Conservation (phyloP, 108 stramenopile genomes). For the Stephanodiscus minutulus region DNA sequence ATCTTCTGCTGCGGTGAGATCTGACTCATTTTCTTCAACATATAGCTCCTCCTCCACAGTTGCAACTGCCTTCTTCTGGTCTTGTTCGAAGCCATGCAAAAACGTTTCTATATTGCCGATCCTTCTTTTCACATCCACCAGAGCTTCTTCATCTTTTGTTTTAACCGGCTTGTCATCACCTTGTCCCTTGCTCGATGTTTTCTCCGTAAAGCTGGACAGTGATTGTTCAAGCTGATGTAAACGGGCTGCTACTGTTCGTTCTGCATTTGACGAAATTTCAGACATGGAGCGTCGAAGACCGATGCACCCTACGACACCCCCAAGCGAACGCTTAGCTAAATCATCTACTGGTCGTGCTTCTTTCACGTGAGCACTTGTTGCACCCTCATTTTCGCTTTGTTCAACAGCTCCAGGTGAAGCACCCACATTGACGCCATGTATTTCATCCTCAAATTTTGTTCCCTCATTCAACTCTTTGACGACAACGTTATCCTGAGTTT, state of each 20-base stretch:
- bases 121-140: slow-evolving; percentile 1
- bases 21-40: neutral
- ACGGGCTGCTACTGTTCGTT: slow-evolving; percentile 19
- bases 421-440: neutral
- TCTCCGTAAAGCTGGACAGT: neutral
- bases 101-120: slow-evolving; percentile 16
- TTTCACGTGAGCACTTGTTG: no score
- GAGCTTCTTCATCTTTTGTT: neutral
- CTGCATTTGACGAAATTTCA: no score
- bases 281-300: neutral
- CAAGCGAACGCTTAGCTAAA: no score
- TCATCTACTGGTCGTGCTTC: no score
- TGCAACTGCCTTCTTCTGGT: neutral
- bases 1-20: neutral
- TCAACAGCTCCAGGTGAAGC: no score
- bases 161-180: neutral
- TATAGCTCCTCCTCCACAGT: neutral
- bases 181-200: neutral
- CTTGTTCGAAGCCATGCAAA: slow-evolving; percentile 26
- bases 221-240: slow-evolving; percentile 27
- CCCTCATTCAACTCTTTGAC: neutral
- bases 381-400: slow-evolving; percentile 5
- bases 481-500: neutral
- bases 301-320: no score
- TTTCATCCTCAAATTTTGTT: no score